These are phyloP conservation scores for Penicillium egyptiacum DNA, from an alignment of 495 filamentous ascomycete genomes.

Conservation along the genomic window DNA sequence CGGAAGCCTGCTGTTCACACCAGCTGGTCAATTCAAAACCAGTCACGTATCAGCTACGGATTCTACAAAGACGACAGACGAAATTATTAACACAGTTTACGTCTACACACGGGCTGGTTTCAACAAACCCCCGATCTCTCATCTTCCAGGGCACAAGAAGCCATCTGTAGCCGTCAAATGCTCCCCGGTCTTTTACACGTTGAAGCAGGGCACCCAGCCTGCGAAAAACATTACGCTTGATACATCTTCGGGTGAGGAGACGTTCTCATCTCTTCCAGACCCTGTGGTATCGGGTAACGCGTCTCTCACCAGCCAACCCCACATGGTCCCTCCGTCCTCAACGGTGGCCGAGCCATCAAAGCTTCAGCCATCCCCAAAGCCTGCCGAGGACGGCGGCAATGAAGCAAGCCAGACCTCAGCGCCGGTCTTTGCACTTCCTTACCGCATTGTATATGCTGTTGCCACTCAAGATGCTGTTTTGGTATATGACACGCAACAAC, in stretches of 20 bases:
- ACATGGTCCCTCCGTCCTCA: slow-evolving; percentile 81
- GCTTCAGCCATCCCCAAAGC: slow-evolving; percentile 53
- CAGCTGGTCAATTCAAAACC: slow-evolving; percentile 91
- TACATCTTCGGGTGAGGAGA: slow-evolving; percentile 82
- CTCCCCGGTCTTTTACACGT: slow-evolving; percentile 84
- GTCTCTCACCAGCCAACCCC: slow-evolving; percentile 52
- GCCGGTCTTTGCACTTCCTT: slow-evolving; percentile 79
- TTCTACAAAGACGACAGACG: slow-evolving; percentile 69
- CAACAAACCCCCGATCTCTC: slow-evolving; percentile 96
- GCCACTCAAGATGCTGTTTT: slow-evolving; percentile 96
- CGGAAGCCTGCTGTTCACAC: slow-evolving; percentile 91
- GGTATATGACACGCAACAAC: slow-evolving; percentile 96
- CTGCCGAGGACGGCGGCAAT: slow-evolving; percentile 52
- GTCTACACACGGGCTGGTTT: slow-evolving; percentile 96
- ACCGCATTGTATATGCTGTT: slow-evolving; percentile 94
- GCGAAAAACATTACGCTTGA: slow-evolving; percentile 93
- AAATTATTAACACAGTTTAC: slow-evolving; percentile 96
- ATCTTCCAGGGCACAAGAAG: slow-evolving; percentile 97
- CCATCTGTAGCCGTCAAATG: slow-evolving; percentile 95
- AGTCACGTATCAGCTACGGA: slow-evolving; percentile 68
- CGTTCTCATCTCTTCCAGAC: slow-evolving; percentile 80
- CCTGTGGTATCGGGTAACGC: slow-evolving; percentile 62
- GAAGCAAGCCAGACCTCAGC: slow-evolving; percentile 54
- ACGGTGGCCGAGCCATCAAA: slow-evolving; percentile 43
- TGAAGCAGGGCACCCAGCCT: slow-evolving; percentile 63